Evolutionary conservation across 768 basidiomycete genomes (phyloP), one percentile per base, ranked within the genome.

Genomic region (Russula foetens): DNA sequence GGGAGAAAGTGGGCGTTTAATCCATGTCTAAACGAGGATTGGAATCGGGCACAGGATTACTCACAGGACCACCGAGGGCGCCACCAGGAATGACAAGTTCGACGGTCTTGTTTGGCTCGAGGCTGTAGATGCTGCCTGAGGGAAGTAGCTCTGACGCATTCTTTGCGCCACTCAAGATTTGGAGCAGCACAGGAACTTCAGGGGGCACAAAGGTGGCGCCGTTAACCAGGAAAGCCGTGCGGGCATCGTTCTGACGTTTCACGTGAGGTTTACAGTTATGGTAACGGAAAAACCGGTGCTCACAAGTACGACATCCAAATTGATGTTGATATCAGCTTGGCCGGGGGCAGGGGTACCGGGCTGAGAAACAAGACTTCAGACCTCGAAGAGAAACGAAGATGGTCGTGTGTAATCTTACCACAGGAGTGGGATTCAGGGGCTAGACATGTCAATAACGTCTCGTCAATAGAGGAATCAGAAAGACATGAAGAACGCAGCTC

Each of bases 161-260:
- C 35, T 70, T 71, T 6, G 78, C 77, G 0, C 84, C 84, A 52
- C 79, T 83, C 38, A 85, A 67, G 41, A 84, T 80, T 63, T 85
- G 84, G 17, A 84, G 75, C 12, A 85, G 75, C 14, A 83, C 77
- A 0, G 84, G 83, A 0, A 77, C 70, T 0, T 74, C 72, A 0
- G 83, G 82, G 1, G 74, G 67, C 2, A 65, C 50, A 66, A 71
- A 82, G 31, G 69, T 65, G 48, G 64, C 63, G 19, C 67, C 69
- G 56, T 79, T 79, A 47, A 78, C 64, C 7, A 62, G 60, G 67
- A 74, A 78, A 6, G 65, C 50, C 8, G 24, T 62, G 56, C 26
- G 29, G 9, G 23, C 24, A 24, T 11, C 0, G 7, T 47, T 56
- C 53, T 54, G 64, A 62, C 9, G 51, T 49, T 43, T 50, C 41